phyloP scores from a whole-genome alignment of 805 yeast genomes.

The Pichia sporocuriosa region DNA sequence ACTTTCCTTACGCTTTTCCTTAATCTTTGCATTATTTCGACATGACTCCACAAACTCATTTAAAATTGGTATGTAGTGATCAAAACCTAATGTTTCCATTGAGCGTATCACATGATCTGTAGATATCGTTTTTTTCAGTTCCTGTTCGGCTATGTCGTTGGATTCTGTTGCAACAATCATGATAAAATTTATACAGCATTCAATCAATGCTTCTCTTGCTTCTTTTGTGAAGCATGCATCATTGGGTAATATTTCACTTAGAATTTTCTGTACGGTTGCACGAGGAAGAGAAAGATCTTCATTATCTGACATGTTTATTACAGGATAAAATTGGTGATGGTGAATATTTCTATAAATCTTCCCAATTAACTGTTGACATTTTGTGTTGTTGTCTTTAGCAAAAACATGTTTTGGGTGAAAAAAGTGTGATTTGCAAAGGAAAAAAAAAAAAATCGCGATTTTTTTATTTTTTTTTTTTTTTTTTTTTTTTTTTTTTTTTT shows the following conservation, averaged over 20 bases:
- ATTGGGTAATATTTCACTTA: conserved; percentile 82
- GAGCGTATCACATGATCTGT: conserved; percentile 94
- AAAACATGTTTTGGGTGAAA: background rate
- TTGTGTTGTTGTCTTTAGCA: background rate
- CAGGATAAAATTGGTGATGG: background rate
- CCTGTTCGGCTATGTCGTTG: conserved; percentile 93
- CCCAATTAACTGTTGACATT: too few relatives aligned
- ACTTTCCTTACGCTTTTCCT: conserved; percentile 77
- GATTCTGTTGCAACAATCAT: conserved; percentile 92
- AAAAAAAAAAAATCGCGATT: too few relatives aligned
- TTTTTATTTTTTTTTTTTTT: background rate
- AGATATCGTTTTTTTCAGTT: conserved; percentile 92
- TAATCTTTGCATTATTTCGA: conserved; percentile 79
- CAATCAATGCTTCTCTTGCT: conserved; percentile 90
- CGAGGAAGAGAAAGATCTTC: conserved; percentile 34
- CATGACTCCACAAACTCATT: conserved; percentile 78
- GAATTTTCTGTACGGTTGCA: conserved; percentile 94
- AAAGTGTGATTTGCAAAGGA: background rate
- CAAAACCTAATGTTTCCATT: conserved; percentile 77
- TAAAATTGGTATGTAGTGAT: conserved; percentile 74
- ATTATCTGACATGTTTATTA: conserved; percentile 13
- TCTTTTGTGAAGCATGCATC: conserved; percentile 87
- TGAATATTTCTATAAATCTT: too few relatives aligned
- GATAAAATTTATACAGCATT: conserved; percentile 91
- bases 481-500: background rate